These are phyloP conservation scores for Amphibolis antarctica DNA, from an alignment of 106 monocot genomes.

Conservation along the genomic window DNA sequence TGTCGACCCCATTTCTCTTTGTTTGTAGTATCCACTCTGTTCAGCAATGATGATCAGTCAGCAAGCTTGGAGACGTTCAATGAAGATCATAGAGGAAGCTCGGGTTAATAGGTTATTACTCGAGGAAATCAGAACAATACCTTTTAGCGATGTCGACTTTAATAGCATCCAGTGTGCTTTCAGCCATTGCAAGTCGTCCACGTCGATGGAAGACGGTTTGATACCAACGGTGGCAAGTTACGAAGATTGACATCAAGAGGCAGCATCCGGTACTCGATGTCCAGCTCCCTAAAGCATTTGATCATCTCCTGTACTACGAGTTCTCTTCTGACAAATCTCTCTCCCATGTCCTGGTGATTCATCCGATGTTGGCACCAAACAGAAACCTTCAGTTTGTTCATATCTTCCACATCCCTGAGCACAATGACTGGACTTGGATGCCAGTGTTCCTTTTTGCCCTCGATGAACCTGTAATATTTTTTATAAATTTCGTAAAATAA, in stretches of 20 bases:
- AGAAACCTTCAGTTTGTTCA: conserved; percentile 62
- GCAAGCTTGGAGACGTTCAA: too few species aligned
- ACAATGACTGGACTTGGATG: conserved; percentile 44
- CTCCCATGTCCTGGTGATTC: conserved; percentile 79
- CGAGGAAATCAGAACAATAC: too few species aligned
- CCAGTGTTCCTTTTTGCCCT: conserved; percentile 72
- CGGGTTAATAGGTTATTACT: too few species aligned
- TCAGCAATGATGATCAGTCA: too few species aligned
- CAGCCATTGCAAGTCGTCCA: conserved; percentile 25
- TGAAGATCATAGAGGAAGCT: too few species aligned
- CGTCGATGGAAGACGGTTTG: conserved; percentile 47
- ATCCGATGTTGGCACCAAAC: conserved; percentile 71
- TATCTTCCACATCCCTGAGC: conserved; percentile 73
- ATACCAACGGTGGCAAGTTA: conserved; percentile 36
- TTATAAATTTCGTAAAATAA: too few species aligned
- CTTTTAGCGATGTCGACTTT: too few species aligned
- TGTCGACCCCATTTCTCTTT: too few species aligned
- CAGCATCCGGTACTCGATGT: conserved; percentile 75
- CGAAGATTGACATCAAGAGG: conserved; percentile 69
- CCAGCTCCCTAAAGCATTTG: conserved; percentile 47
- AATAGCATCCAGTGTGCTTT: not conserved
- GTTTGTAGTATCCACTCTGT: too few species aligned
- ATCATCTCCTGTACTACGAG: conserved; percentile 69
- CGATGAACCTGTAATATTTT: conserved; percentile 44
- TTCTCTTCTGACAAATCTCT: conserved; percentile 54